phyloP scores from a whole-genome alignment of 768 basidiomycete genomes.

The Suillus plorans region DNA sequence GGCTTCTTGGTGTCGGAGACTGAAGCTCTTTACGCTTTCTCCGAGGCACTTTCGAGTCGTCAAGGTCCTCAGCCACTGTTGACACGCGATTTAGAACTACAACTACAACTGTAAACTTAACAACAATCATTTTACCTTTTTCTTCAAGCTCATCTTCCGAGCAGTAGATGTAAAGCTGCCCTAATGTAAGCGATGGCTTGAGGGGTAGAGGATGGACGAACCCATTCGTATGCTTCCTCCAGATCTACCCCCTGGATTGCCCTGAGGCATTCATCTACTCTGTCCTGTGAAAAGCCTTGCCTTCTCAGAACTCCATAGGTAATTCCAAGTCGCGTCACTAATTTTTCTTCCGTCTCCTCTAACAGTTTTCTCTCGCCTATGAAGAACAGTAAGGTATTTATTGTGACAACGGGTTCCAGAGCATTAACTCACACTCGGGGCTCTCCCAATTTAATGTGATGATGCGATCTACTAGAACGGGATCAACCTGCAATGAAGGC shows the following conservation, averaged over 20 bases:
- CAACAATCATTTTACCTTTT: conserved; percentile 30
- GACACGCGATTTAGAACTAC: conserved; percentile 1
- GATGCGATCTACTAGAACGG: conserved; percentile 55
- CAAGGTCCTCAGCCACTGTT: conserved; percentile 9
- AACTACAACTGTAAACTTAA: conserved; percentile 1
- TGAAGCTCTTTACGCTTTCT: conserved; percentile 6
- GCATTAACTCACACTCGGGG: neutral
- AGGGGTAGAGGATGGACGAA: conserved; percentile 34
- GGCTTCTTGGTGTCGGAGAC: conserved; percentile 6
- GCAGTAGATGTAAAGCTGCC: conserved; percentile 66
- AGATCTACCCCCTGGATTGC: conserved; percentile 65
- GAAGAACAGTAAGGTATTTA: neutral
- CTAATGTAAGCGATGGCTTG: conserved; percentile 9
- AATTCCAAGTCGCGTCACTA: conserved; percentile 65
- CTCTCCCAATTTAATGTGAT: conserved; percentile 47
- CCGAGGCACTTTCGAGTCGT: conserved; percentile 16
- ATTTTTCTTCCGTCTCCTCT: conserved; percentile 71
- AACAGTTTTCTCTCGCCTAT: conserved; percentile 34
- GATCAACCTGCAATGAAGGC: conserved; percentile 61
- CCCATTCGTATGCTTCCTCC: conserved; percentile 94
- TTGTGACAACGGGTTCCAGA: neutral
- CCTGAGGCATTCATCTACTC: conserved; percentile 70
- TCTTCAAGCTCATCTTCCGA: conserved; percentile 55
- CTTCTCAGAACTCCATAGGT: conserved; percentile 80
- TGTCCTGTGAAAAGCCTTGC: conserved; percentile 69